Evolutionary conservation across 805 yeast species (phyloP).

Genomic region (Myxozyma udenii): DNA sequence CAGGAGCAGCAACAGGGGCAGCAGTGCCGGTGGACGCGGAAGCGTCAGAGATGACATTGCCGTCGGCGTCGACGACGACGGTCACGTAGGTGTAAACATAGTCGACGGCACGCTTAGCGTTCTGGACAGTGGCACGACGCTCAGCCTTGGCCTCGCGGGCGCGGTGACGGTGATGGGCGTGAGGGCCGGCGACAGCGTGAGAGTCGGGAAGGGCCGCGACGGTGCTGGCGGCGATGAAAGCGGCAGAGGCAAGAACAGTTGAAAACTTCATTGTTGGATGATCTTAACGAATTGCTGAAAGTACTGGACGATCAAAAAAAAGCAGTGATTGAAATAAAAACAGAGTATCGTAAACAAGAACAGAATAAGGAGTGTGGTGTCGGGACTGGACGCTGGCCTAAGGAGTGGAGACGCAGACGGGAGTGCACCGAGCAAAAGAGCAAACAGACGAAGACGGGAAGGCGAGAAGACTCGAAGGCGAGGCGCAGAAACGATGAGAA

Average conservation of each 20-base stretch:
- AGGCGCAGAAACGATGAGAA: constrained; percentile 9
- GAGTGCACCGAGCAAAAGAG: constrained; percentile 1
- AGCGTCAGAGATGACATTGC: constrained; percentile 37
- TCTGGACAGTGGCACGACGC: constrained; percentile 25
- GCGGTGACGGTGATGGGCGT: constrained; percentile 28
- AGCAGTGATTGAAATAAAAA: constrained; percentile 1
- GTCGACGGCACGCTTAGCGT: constrained; percentile 42
- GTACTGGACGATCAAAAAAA: background rate
- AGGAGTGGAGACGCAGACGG: constrained; percentile 24
- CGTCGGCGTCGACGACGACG: constrained; percentile 42
- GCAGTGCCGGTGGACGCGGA: constrained; percentile 42
- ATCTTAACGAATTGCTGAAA: background rate
- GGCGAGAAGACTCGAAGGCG: background rate
- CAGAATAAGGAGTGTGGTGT: constrained; percentile 10
- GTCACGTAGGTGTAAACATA: constrained; percentile 50
- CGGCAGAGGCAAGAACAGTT: constrained; percentile 4
- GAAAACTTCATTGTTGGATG: constrained; percentile 7
- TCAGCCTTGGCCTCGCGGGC: constrained; percentile 30
- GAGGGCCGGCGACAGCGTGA: constrained; percentile 4
- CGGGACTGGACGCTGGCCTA: constrained; percentile 10
- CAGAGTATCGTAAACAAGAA: background rate
- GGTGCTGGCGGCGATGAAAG: constrained; percentile 16
- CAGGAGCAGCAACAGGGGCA: constrained; percentile 35
- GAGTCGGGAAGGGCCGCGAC: constrained; percentile 9
- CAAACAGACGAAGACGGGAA: background rate